Base-by-base conservation (phyloP, 179 eudicot genomes). In the Patellifolia procumbens region DNA sequence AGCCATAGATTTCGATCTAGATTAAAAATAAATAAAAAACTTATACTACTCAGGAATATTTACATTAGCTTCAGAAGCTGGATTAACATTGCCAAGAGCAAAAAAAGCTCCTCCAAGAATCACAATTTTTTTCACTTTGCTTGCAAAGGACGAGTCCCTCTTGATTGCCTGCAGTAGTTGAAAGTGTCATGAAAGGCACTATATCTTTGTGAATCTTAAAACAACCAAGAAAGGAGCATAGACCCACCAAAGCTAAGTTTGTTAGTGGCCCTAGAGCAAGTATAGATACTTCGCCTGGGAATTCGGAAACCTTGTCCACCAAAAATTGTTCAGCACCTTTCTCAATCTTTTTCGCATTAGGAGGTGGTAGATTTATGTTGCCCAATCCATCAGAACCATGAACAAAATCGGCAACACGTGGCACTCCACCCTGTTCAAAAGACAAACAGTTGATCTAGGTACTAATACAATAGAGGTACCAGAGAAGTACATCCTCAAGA, bases 1-100 rank as follows among this genome's bases (percentile, higher is more conserved):
- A n/a, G 9, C 3, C 29, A 45, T 26, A 9, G 6, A 29, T 61
- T n/a, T 32, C 4, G 48, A 24, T 11, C 16, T 26, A 42, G 53
- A 29, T 31, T 15, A 0, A 29, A 8, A 4, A 2, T 26, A 16
- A 19, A 24, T 32, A 53, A 48, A 66, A 62, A n/a, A n/a, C n/a
- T n/a, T n/a, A n/a, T 16, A 51, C 52, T 28, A 61, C 58, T 2
- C 32, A 20, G 19, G 12, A 37, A 22, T 52, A 84, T 84, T 74
- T 85, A 92, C 98, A 86, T 94, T 94, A 53, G 98, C 98, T 85
- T 94, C 97, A 60, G 97, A 92, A 13, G 98, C 97, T 67, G 98
- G 98, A 86, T 91, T 92, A 69, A 94, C 94, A 81, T 94, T 92
- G 78, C 98, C 98, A 63, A 87, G 72, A 20, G 89, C 88, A 82